A percentile compares a stretch with the other conserved stretches of the same genome.
Evolutionary conservation across 225 moss, liverwort and hornwort genomes (phyloP).

Genomic region (Anthoceros angustus): DNA sequence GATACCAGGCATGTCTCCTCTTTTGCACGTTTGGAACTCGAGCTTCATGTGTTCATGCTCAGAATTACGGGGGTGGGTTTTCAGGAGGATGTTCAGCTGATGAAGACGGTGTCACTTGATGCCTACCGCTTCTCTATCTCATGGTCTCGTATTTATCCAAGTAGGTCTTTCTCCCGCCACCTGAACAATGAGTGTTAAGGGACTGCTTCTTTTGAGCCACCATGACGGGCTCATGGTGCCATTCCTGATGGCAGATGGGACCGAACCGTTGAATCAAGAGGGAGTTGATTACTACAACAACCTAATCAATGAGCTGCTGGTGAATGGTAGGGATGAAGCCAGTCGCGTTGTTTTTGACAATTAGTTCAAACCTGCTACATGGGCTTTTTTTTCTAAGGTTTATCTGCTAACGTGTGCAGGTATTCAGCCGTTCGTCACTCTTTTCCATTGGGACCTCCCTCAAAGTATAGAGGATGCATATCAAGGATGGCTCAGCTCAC

Average conservation of each 20-base stretch:
- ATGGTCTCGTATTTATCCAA: constrained; percentile 63
- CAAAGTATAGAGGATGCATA: constrained; percentile 44
- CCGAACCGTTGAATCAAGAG: constrained; percentile 29
- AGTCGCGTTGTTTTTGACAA: background rate
- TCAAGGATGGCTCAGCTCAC: constrained; percentile 42
- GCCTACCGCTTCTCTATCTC: constrained; percentile 61
- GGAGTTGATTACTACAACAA: constrained; percentile 62
- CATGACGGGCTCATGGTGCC: background rate
- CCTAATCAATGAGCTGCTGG: constrained; percentile 37
- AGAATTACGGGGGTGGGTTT: background rate
- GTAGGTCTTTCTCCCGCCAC: constrained; percentile 11
- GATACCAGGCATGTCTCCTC: constrained; percentile 20
- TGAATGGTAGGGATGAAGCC: constrained; percentile 16
- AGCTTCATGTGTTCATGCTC: too few relatives aligned
- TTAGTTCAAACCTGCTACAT: background rate
- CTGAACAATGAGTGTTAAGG: background rate
- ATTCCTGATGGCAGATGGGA: constrained; percentile 26
- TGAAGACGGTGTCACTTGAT: constrained; percentile 48
- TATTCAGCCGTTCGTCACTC: constrained; percentile 38
- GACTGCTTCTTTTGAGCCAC: background rate
- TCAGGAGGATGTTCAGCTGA: constrained; percentile 52
- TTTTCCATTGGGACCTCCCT: constrained; percentile 65
- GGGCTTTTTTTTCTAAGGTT: background rate
- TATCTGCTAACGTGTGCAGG: background rate
- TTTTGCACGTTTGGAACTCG: too few relatives aligned